Conservation (phyloP, 2,329 filamentous ascomycete genomes). For the Xenoacremonium recifei region DNA sequence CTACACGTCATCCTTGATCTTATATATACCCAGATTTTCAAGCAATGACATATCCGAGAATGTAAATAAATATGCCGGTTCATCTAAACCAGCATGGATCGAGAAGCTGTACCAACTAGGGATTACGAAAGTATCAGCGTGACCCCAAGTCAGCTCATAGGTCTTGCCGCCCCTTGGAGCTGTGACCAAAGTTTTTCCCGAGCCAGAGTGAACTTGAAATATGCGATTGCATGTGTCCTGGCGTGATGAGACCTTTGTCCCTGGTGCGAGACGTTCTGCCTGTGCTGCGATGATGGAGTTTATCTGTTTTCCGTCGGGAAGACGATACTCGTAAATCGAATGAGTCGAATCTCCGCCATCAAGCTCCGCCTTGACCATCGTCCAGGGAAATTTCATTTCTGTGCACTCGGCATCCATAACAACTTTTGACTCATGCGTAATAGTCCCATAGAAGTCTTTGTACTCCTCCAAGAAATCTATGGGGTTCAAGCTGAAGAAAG, state of each 20-base stretch:
- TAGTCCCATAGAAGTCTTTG: constrained; percentile 26
- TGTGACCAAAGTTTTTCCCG: constrained; percentile 40
- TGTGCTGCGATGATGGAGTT: constrained; percentile 45
- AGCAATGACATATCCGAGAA: too few species aligned
- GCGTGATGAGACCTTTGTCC: constrained; percentile 31
- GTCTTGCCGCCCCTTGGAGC: constrained; percentile 27
- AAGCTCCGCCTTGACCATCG: constrained; percentile 36
- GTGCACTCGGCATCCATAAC: constrained; percentile 31
- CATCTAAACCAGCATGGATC: too few species aligned
- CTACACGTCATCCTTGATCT: too few species aligned
- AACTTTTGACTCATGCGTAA: too few species aligned
- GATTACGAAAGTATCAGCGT: constrained; percentile 52
- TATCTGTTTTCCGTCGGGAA: constrained; percentile 24
- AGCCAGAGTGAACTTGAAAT: constrained; percentile 51
- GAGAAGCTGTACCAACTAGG: constrained; percentile 50
- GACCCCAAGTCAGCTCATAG: constrained; percentile 40
- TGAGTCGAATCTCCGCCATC: constrained; percentile 30
- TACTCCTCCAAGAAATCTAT: neutral
- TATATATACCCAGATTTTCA: too few species aligned
- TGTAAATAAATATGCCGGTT: too few species aligned
- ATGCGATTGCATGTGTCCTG: constrained; percentile 50
- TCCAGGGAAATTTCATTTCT: constrained; percentile 47
- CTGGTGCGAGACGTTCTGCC: constrained; percentile 46
- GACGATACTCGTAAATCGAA: constrained; percentile 36
- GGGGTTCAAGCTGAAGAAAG: too few species aligned